A percentile compares a stretch with the other conserved stretches of the same genome.
Conservation (phyloP, 805 yeast genomes). For the Candida boleticola region DNA sequence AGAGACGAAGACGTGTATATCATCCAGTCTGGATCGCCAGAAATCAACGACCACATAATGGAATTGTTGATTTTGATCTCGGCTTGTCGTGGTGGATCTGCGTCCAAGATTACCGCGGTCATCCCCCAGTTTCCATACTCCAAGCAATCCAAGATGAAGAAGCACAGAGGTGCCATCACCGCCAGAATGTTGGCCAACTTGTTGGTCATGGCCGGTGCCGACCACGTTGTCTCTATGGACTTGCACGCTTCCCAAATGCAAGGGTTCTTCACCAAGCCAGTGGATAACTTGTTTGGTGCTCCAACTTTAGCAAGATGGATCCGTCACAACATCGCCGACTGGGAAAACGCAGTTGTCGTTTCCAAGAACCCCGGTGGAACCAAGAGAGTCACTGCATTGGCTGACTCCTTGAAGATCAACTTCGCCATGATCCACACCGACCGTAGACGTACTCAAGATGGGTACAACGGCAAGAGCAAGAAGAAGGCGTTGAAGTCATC, state of each 20-base stretch:
- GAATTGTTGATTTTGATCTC: constrained; percentile 88
- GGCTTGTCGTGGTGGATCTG: constrained; percentile 97
- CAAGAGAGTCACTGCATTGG: constrained; percentile 93
- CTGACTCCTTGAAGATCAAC: constrained; percentile 93
- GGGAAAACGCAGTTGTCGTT: constrained; percentile 88
- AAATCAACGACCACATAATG: constrained; percentile 91
- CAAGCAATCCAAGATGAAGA: constrained; percentile 96
- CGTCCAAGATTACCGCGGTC: constrained; percentile 95
- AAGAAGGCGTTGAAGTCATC: constrained; percentile 45
- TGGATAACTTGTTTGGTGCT: constrained; percentile 93
- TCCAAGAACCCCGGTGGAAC: constrained; percentile 99
- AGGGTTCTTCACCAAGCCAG: constrained; percentile 96
- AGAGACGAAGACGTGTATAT: constrained; percentile 96
- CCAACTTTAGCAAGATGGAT: constrained; percentile 97
- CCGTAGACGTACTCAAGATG: constrained; percentile 83
- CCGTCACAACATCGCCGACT: constrained; percentile 81
- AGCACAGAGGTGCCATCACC: constrained; percentile 97
- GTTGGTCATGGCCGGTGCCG: constrained; percentile 97
- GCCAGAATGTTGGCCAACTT: constrained; percentile 97
- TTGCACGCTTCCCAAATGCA: constrained; percentile 97
- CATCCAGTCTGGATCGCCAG: constrained; percentile 85
- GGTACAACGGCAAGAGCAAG: constrained; percentile 36
- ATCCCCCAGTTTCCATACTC: constrained; percentile 98
- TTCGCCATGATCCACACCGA: constrained; percentile 99
- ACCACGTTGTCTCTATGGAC: constrained; percentile 97